These are phyloP conservation scores for Petasospora fabianii DNA, from an alignment of 1,139 yeast species.

Conservation along the genomic window DNA sequence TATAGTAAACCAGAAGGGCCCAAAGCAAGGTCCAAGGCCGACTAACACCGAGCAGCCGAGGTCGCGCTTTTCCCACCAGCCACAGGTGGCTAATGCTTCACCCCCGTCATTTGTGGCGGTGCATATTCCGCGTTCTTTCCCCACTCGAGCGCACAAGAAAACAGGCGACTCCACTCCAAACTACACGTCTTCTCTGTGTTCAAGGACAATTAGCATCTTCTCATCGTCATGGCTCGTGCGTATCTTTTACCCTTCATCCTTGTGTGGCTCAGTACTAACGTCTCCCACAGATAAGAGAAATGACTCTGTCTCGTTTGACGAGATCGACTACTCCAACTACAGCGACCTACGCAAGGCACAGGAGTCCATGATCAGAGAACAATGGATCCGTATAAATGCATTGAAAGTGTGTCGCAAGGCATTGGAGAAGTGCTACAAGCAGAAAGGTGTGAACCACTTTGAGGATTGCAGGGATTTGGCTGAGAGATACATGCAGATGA, in stretches of 20 bases:
- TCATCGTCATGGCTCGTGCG: slow-evolving; percentile 12
- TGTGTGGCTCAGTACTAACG: no score
- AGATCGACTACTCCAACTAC: slow-evolving; percentile 69
- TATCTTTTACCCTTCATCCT: not conserved
- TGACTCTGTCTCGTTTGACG: slow-evolving; percentile 79
- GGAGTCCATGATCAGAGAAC: slow-evolving; percentile 74
- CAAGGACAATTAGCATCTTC: slow-evolving; percentile 1
- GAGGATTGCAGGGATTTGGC: slow-evolving; percentile 78
- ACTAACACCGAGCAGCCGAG: not conserved
- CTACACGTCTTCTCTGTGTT: no score
- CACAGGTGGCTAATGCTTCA: not conserved
- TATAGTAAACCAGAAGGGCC: no score
- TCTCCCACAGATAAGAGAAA: slow-evolving; percentile 52
- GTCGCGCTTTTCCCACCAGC: not conserved
- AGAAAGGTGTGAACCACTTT: slow-evolving; percentile 69
- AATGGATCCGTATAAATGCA: slow-evolving; percentile 70
- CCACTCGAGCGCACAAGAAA: not conserved
- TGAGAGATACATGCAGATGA: slow-evolving; percentile 73
- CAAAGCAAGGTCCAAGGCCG: not conserved
- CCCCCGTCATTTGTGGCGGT: not conserved
- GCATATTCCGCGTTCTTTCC: not conserved
- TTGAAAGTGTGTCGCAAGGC: slow-evolving; percentile 70
- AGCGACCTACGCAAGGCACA: slow-evolving; percentile 68
- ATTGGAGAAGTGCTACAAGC: slow-evolving; percentile 57
- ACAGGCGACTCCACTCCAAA: not conserved